Base-by-base conservation (phyloP, 371 early-diverging fungal genomes). In the Dinochytrium kinnereticum region DNA sequence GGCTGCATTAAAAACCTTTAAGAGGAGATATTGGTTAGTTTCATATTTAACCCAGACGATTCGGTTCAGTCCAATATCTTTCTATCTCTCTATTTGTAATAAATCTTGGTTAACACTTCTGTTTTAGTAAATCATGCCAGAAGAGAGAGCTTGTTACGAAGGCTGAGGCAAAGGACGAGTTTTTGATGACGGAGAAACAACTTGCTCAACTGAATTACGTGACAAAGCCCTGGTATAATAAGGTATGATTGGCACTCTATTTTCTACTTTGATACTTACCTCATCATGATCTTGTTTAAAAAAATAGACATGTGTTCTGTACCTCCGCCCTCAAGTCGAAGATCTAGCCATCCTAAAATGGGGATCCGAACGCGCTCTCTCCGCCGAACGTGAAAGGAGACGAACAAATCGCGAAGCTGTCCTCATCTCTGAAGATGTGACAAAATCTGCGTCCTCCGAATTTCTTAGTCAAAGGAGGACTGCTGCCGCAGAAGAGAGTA, bases 211-310 rank as follows among this genome's bases (percentile, higher is more conserved):
- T 69, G 28, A 50, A 19, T 28, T 69, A 3, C 31, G 55, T 69
- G 31, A 51, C 69, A n/a, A 69, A 69, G 31, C 69, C 69, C 7
- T 69, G 69, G 69, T 69, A 69, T 49, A 69, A 53, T 31, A 69
- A 69, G 69, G 69, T 69, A 53, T 26, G 21, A 10, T 61, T 61
- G 34, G 61, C 30, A 61, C 61, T 13, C 44, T 44, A 19, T 44
- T 44, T 44, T 44, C 44, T 13, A 44, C 19, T 44, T 19, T 44
- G 19, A 44, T 19, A 44, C 13, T n/a, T n/a, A n/a, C n/a, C n/a
- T n/a, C n/a, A n/a, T n/a, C n/a, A 44, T 44, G 19, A 44, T 13
- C 44, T 7, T 44, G 7, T 44, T 44, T 44, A 13, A 44, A 44
- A 13, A 44, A 13, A 44, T 13, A 61, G 61, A 61, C 61, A 17